phyloP scores from a whole-genome alignment of 768 basidiomycete genomes.

The Chalciporus pseudorubinellus region DNA sequence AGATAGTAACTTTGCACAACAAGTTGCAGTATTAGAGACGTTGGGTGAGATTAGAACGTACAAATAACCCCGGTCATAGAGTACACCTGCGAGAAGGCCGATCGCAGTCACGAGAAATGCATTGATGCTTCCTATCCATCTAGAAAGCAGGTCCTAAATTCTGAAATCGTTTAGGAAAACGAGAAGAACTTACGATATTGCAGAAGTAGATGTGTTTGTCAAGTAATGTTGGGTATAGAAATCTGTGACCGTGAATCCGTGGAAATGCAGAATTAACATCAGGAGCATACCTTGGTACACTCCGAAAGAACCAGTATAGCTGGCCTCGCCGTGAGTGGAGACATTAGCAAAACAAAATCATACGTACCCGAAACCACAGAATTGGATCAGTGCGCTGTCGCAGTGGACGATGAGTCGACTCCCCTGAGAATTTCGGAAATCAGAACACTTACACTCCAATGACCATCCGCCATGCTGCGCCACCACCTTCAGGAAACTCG shows the following conservation, averaged over 20 bases:
- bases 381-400: constrained; percentile 30
- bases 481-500: constrained; percentile 30
- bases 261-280: background rate
- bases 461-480: constrained; percentile 23
- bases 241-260: constrained; percentile 23
- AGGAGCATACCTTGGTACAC: constrained; percentile 38
- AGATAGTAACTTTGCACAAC: constrained; percentile 37
- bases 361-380: constrained; percentile 34
- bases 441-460: constrained; percentile 22
- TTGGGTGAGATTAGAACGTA: constrained; percentile 10
- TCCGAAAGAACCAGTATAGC: constrained; percentile 37
- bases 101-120: constrained; percentile 36
- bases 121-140: constrained; percentile 50
- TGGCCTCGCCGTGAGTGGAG: constrained; percentile 5
- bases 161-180: background rate
- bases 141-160: constrained; percentile 7
- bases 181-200: constrained; percentile 33
- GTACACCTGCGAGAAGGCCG: constrained; percentile 43
- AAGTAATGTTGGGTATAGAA: constrained; percentile 39
- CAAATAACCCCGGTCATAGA: constrained; percentile 56
- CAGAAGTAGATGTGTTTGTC: constrained; percentile 31
- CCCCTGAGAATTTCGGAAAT: background rate
- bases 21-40: background rate
- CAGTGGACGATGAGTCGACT: background rate
- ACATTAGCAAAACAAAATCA: background rate